Base-by-base conservation (phyloP, 192 early-diverging fungal genomes). In the Coemansia asiatica region DNA sequence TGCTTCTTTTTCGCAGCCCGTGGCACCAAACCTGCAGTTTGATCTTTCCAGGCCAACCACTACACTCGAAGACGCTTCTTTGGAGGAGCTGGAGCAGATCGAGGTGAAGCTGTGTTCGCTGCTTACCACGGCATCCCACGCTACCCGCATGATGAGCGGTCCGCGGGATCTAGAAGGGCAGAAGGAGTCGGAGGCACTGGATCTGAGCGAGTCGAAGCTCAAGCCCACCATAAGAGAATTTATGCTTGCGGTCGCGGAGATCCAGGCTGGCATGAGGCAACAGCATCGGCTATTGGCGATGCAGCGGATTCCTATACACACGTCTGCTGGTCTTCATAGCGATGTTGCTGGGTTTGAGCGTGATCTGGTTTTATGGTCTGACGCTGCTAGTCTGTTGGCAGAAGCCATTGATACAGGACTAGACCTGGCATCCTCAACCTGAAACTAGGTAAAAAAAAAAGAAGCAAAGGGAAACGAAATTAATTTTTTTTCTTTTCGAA, bases 61-160 rank as follows among this genome's bases (percentile, higher is more conserved):
- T 4, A 40, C 60, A 7, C 21, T 46, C 10, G 54, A 40, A 0
- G 55, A 47, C 12, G 64, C 60, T 10, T 66, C 71, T 4, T 22
- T 79, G 22, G 66, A 63, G 2, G 67, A 67, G 61, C 71, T 79
- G 2, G 76, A 79, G 56, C 56, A 59, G 36, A 73, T 79, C 31
- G 76, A 79, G 51, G 36, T 33, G 0, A 62, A 69, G 61, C 64
- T 79, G 28, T 79, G 76, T 36, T 56, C 56, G 48, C 55, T 79
- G n/a, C 70, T 79, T 13, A 36, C 44, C 49, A 66, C 61, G 3
- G 76, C 76, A 29, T 72, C 76, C 7, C 63, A 47, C 15, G 71
- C 70, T 2, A 69, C 69, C 36, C 50, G 67, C 1, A 79, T 79
- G 58, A 44, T 79, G 63, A 61, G 67, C 12, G 76, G 69, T 22